Conservation (phyloP, 2,329 filamentous ascomycete species). For the Colletotrichum sp. region DNA sequence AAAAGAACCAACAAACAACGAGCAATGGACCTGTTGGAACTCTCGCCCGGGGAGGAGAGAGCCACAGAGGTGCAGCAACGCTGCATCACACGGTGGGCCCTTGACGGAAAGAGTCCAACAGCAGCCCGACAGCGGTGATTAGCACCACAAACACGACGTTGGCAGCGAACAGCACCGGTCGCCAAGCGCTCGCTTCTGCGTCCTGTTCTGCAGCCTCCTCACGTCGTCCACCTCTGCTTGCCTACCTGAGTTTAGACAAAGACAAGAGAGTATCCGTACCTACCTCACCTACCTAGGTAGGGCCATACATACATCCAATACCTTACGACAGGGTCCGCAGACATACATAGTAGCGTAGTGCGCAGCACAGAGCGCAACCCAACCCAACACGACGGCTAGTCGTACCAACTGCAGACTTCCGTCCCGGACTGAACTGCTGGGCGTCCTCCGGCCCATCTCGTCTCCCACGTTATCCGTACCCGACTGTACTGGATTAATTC, state of each 20-base stretch:
- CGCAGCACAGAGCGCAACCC: not conserved
- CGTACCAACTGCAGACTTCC: not conserved
- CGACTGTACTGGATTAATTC: not conserved
- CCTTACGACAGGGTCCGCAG: not conserved
- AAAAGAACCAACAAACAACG: conserved; percentile 6
- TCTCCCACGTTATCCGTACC: not conserved
- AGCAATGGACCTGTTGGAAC: not conserved
- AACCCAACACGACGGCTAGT: not conserved
- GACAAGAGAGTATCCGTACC: not conserved
- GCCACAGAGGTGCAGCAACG: conserved; percentile 9
- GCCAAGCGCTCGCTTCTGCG: conserved; percentile 19
- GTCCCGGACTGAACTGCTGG: not conserved
- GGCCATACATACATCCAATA: not conserved
- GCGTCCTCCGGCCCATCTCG: not conserved
- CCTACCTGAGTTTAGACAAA: not conserved
- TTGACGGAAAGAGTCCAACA: not conserved
- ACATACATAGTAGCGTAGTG: not conserved
- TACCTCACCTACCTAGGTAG: not conserved
- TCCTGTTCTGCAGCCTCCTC: not conserved
- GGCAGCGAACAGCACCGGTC: not conserved
- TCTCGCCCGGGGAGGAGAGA: not conserved
- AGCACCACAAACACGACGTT: conserved; percentile 2
- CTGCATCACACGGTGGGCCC: not conserved
- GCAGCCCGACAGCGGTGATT: not conserved
- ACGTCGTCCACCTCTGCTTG: not conserved